These are phyloP conservation scores for Apiotrichum laibachii DNA, from an alignment of 1,284 basidiomycete genomes.

Conservation along the genomic window DNA sequence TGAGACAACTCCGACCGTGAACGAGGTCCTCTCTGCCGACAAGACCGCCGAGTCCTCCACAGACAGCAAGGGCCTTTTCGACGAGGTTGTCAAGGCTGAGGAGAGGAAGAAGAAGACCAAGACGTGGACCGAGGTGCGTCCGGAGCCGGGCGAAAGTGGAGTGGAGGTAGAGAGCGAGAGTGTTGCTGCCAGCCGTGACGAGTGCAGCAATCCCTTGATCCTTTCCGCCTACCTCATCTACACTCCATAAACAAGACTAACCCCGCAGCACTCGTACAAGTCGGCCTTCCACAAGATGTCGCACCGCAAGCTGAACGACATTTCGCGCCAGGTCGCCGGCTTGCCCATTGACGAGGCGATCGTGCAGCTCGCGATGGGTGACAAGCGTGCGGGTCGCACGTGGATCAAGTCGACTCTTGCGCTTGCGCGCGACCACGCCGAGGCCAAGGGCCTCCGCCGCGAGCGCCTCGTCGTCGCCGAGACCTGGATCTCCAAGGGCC, in stretches of 20 bases:
- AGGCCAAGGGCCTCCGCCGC: constrained; percentile 71
- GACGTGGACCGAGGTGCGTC: constrained; percentile 29
- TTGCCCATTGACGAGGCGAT: constrained; percentile 92
- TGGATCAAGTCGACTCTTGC: constrained; percentile 85
- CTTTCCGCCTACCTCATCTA: not conserved
- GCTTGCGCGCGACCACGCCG: constrained; percentile 82
- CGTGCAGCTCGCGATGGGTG: constrained; percentile 91
- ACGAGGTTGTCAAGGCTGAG: constrained; percentile 8
- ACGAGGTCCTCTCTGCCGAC: not conserved
- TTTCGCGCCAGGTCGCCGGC: constrained; percentile 80
- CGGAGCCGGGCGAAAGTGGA: not conserved
- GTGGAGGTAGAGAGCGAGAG: not conserved
- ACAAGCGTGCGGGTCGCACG: constrained; percentile 74
- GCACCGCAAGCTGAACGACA: constrained; percentile 83
- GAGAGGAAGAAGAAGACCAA: constrained; percentile 25
- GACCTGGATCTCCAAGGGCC: constrained; percentile 89
- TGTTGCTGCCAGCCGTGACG: too few species aligned
- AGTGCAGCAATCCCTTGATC: too few species aligned
- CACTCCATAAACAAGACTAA: not conserved
- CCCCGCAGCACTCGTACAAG: constrained; percentile 40
- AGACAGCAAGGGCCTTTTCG: constrained; percentile 14
- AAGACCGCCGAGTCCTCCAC: not conserved
- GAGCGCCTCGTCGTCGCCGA: constrained; percentile 81
- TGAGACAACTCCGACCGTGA: not conserved
- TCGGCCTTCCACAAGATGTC: constrained; percentile 91